Evolutionary conservation across 768 basidiomycete species (phyloP), one percentile per base, ranked within the genome.

Genomic region (Boletus patriciae): DNA sequence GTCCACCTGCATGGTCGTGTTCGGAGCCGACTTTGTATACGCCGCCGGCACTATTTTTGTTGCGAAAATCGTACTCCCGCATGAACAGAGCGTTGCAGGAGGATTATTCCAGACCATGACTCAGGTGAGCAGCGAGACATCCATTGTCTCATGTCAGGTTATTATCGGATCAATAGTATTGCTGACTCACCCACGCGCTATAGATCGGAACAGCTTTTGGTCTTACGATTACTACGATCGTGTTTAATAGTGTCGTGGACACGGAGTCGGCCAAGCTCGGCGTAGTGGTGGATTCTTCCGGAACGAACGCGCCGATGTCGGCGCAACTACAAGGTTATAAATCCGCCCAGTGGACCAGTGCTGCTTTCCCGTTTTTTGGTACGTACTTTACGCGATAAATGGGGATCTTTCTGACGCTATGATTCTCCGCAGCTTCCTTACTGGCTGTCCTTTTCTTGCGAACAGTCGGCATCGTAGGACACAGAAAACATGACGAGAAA

Each of bases 61-160:
- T 42, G 86, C 89, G 4, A 87, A 85, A 63, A 77, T 87, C 11
- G 78, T 83, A 2, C 68, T 79, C 2, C 83, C 83, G 4, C 78
- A 87, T 52, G 90, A 92, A 62, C 90, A 92, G 70, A 86, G 84
- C 69, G 76, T 92, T 5, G 83, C 85, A 6, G 90, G 88, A 3
- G 90, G 83, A 12, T 56, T 91, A 19, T 91, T 92, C 70, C 87
- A 88, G 66, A 90, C 90, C 1, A 84, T 92, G 81, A 86, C 81
- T 6, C 86, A 88, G 75, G 86, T 84, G 55, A 54, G 72, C n/a
- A 7, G 18, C 50, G 45, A 6, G 41, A 33, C 10, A 18, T 15
- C 15, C 53, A 19, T n/a, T 25, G 4, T 44, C 16, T 43, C 27
- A 21, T n/a, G 46, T 40, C 46, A 19, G 9, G 50, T n/a, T n/a